Evolutionary conservation across 2,329 filamentous ascomycete genomes (phyloP), one percentile per base, ranked within the genome.

Genomic region (Dothidotthia symphoricarpi): DNA sequence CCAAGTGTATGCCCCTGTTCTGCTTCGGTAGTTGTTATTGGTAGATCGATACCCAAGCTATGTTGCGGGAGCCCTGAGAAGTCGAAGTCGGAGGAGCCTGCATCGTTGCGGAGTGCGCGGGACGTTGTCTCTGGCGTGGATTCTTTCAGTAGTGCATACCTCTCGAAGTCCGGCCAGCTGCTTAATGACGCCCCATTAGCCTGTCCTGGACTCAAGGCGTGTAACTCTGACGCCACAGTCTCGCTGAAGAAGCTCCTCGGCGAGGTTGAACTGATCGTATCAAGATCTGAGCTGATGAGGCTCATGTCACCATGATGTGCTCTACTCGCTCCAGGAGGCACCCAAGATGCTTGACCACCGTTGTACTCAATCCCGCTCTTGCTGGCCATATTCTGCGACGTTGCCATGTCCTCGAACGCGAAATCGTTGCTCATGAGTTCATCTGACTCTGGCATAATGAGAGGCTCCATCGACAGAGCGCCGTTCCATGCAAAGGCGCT

Each of bases 181-280:
- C 14, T 30, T n/a, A 36, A 32, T 7, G 36, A 45, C 12, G 19
- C 24, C 24, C 43, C 36, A 12, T 42, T 41, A 11, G 25, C 30
- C 12, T 39, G 34, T 30, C 31, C 42, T 24, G 51, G 45, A 3
- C 37, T 49, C 31, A 43, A 42, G 8, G 41, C 16, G 9, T 31
- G 24, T 11, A 17, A 33, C 16, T 35, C 41, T 25, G 24, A 45
- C 11, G 24, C 28, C 3, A 17, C 11, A 10, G 11, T 34, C 34
- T 57, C 51, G 35, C 51, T 57, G 29, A 36, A 39, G 16, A 45
- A 44, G 36, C 56, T 61, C 30, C 41, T 48, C 1, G 57, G 51
- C 14, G 59, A 63, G 13, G 31, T 27, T 14, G 52, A 42, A 8
- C 33, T 31, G 25, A 35, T 45, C 16, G 47, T 41, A 6, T 45